Percentiles rank a stretch among this genome's conserved stretches.
Evolutionary conservation across 2,329 filamentous ascomycete genomes (phyloP).

Genomic region (Xylariaceae sp.): DNA sequence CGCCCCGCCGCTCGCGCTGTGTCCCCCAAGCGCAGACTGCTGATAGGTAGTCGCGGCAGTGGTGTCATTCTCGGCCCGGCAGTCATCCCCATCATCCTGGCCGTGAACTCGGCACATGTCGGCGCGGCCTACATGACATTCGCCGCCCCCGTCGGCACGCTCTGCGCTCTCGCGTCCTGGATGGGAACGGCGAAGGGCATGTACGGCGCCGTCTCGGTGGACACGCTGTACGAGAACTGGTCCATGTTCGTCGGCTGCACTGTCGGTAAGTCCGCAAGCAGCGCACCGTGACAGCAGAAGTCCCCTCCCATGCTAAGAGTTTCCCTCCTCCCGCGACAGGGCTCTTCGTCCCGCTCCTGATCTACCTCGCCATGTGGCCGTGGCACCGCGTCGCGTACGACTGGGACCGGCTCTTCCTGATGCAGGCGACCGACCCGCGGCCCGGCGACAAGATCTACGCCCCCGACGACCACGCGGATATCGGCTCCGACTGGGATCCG

Average conservation of each 20-base stretch:
- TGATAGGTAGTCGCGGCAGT: too few relatives aligned
- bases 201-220: conserved; percentile 51
- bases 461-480: conserved; percentile 3
- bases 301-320: too few relatives aligned
- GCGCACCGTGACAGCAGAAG: too few relatives aligned
- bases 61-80: too few relatives aligned
- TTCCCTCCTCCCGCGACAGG: not conserved
- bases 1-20: too few relatives aligned
- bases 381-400: conserved; percentile 5
- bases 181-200: conserved; percentile 57
- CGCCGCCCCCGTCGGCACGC: conserved; percentile 45
- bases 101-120: conserved; percentile 31
- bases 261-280: conserved; percentile 4
- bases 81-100: conserved; percentile 56
- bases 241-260: conserved; percentile 9
- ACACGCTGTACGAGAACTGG: conserved; percentile 34
- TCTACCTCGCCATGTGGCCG: conserved; percentile 6
- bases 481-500: conserved; percentile 8
- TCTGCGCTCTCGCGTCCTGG: conserved; percentile 57
- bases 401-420: conserved; percentile 7
- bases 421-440: conserved; percentile 6
- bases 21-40: too few relatives aligned
- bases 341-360: conserved; percentile 4
- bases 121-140: conserved; percentile 4
- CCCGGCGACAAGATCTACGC: conserved; percentile 5